Base-by-base conservation (phyloP, 768 basidiomycete species). In the Epithele typhae region DNA sequence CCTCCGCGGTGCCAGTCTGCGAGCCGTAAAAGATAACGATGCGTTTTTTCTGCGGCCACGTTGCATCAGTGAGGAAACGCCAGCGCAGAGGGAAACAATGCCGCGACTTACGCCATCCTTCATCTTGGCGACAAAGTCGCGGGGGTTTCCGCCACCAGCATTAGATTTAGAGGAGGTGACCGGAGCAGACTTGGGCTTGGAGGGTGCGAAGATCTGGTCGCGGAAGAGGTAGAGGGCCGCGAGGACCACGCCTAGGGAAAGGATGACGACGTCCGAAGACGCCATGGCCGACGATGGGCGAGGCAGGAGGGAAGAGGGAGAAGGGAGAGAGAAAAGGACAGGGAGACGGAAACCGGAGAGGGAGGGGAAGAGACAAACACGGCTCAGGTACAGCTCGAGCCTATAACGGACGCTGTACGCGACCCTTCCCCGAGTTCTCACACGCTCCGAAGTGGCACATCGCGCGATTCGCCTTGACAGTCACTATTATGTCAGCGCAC, bases 11-110 rank as follows among this genome's bases (percentile, higher is more conserved):
- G 47, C 95, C 95, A 0, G 95, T 99, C 64, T 99, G 95, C 18
- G 95, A 97, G 48, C 95, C 95, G 62, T 96, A 99, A 65, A 99
- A 95, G 61, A 98, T 97, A 58, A 91, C 88, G 14, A 95, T 72
- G 51, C 93, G 91, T 68, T 96, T 97, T 80, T 94, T 95, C 94
- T 97, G 60, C 32, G 37, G 42, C 25, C 51, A 48, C 51, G 46
- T 48, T 12, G 50, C 48, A 15, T 30, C 14, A 30, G 27, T 14
- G 27, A 30, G 27, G 27, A 30, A 30, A 30, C 27, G 27, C 14
- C 8, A 7, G 14, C 27, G 27, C 8, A 30, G 27, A 30, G 27
- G 27, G 27, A n/a, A n/a, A n/a, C n/a, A n/a, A n/a, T n/a, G n/a
- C n/a, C 23, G n/a, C 9, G 15, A 77, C 90, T 64, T 69, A 97